Conservation (phyloP, 495 filamentous ascomycete species). For the Clavariopsis aquatica region DNA sequence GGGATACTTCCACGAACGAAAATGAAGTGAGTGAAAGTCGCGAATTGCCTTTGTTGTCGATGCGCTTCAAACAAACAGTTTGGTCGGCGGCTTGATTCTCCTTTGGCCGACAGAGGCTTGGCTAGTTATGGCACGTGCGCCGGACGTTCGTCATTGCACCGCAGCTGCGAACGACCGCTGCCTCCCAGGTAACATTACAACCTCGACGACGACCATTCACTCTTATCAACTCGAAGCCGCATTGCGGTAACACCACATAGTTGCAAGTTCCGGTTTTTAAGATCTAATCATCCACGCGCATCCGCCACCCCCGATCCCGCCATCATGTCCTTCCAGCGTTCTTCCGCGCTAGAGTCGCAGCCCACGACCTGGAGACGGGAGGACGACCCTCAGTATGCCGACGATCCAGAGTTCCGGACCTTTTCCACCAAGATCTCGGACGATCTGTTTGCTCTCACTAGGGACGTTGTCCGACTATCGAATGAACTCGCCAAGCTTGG, state of each 20-base stretch:
- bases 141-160: slow-evolving; percentile 21
- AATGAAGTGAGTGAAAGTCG: not conserved
- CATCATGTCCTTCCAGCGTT: slow-evolving; percentile 87
- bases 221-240: slow-evolving; percentile 26
- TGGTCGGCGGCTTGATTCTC: not conserved
- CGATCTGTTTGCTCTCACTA: slow-evolving; percentile 82
- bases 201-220: not conserved
- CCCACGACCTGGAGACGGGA: slow-evolving; percentile 64
- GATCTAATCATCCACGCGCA: not conserved
- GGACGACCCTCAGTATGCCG: slow-evolving; percentile 72
- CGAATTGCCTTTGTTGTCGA: not conserved
- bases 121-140: not conserved
- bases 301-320: not conserved
- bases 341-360: slow-evolving; percentile 81
- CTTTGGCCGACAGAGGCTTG: slow-evolving; percentile 8
- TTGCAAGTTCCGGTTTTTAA: not conserved
- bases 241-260: not conserved
- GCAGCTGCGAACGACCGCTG: not conserved
- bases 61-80: slow-evolving; percentile 7
- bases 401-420: slow-evolving; percentile 89
- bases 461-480: slow-evolving; percentile 77
- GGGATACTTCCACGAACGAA: not conserved
- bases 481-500: slow-evolving; percentile 82
- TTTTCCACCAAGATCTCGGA: slow-evolving; percentile 79
- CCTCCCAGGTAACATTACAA: slow-evolving; percentile 24